These are phyloP conservation scores for Fusarium succisae DNA, from an alignment of 2,329 filamentous ascomycete species.

Conservation along the genomic window DNA sequence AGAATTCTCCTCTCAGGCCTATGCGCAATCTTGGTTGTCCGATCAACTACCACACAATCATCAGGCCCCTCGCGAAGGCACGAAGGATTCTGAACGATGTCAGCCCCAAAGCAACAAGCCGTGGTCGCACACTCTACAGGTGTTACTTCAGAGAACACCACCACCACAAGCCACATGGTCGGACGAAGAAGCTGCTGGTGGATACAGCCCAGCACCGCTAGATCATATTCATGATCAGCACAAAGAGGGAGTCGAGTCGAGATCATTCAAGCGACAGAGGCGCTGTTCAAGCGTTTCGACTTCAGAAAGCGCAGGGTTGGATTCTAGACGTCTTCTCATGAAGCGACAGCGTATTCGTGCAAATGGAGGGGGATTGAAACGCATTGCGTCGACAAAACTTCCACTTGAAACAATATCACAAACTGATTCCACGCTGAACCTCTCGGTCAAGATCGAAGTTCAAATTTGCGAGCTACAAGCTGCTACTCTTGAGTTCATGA, in stretches of 20 bases:
- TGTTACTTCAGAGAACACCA: constrained; percentile 32
- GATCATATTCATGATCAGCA: neutral
- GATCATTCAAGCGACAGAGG: constrained; percentile 11
- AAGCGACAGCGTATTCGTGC: constrained; percentile 27
- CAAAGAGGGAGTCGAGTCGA: neutral
- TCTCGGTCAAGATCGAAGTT: constrained; percentile 12
- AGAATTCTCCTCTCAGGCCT: neutral
- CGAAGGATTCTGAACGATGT: neutral
- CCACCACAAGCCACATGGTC: constrained; percentile 6
- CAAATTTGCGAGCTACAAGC: constrained; percentile 11
- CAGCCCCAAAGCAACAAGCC: neutral
- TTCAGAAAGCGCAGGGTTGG: constrained; percentile 5
- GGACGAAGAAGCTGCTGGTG: neutral
- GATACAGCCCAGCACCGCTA: neutral
- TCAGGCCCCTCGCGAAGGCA: neutral
- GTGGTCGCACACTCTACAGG: constrained; percentile 32
- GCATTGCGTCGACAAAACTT: constrained; percentile 35
- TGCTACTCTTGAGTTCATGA: constrained; percentile 14
- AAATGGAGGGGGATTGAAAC: constrained; percentile 28
- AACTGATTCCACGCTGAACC: constrained; percentile 22
- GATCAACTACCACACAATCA: neutral
- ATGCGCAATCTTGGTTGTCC: neutral
- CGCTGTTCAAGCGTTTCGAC: constrained; percentile 6
- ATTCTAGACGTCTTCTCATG: constrained; percentile 36
- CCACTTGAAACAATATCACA: constrained; percentile 42